These are phyloP conservation scores for Lachnellula arida DNA, from an alignment of 2,329 filamentous ascomycete genomes.

Conservation along the genomic window DNA sequence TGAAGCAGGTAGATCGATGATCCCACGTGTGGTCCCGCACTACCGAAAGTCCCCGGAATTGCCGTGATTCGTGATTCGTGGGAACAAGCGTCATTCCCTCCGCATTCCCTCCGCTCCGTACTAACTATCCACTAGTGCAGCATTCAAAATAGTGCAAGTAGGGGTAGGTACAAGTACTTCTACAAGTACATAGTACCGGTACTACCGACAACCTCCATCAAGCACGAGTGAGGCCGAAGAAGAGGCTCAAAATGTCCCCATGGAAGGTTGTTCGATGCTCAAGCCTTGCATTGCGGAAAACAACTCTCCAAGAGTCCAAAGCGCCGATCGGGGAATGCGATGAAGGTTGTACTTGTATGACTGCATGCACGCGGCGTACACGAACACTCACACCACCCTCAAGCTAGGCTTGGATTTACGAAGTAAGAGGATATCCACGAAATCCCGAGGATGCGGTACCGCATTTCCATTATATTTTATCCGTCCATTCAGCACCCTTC, in stretches of 20 bases:
- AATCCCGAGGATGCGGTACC: background rate
- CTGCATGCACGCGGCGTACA: background rate
- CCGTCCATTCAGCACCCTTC: background rate
- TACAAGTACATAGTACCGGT: background rate
- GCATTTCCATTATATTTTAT: background rate
- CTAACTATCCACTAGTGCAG: too few relatives aligned
- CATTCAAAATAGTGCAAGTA: background rate
- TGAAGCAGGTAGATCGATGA: constrained; percentile 1
- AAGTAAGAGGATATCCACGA: background rate
- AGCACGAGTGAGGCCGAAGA: background rate
- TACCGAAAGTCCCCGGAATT: constrained; percentile 10
- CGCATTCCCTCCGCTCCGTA: too few relatives aligned
- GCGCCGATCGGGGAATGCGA: background rate
- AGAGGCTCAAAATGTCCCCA: background rate
- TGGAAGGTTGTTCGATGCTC: background rate
- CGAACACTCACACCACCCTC: background rate
- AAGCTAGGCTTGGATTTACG: background rate
- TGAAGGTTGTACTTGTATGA: background rate
- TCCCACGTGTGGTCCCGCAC: constrained; percentile 8
- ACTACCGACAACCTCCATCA: background rate
- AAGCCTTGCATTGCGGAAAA: background rate
- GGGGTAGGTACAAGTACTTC: background rate
- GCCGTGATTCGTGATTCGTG: constrained; percentile 14
- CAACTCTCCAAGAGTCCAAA: background rate
- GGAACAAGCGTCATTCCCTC: background rate